Base-by-base conservation (phyloP, 2,329 filamentous ascomycete genomes). In the Diaporthe velutina region DNA sequence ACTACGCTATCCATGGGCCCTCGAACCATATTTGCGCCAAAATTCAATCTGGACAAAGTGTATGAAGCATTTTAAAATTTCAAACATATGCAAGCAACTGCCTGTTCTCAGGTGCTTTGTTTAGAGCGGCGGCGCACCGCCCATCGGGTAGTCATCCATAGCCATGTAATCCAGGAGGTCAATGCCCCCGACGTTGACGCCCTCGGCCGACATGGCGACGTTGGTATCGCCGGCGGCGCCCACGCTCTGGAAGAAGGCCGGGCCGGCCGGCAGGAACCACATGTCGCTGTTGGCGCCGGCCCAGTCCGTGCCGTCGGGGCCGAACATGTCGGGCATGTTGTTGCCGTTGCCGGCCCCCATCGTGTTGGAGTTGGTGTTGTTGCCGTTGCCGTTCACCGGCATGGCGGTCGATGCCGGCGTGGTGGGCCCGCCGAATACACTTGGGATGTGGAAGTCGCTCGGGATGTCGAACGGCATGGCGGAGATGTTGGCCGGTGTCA, bases 131-230 rank as follows among this genome's bases (percentile, higher is more conserved):
- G 64, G 70, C 22, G 73, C 61, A 30, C 78, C 78, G 42, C 80
- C 77, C 58, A 80, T 72, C 13, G 86, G 83, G 60, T 86, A 87
- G 52, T 85, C 83, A 52, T 90, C 91, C 88, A 92, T 90, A 10
- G 90, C 89, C 90, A 93, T 92, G 77, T 91, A 93, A 79, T 93
- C 92, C 19, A 93, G 86, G 78, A 93, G 80, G 79, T 93, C 92
- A 42, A 93, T 85, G 0, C 92, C 92, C 13, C 91, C 91, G 3
- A 93, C 89, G 78, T 92, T 92, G 67, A 93, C 89, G 38, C 91
- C 91, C 77, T 93, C 91, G 12, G 91, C 90, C 3, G 91, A 93
- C 89, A 93, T 92, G 57, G 90, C 90, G 13, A 93, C 90, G 15
- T 68, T 74, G 52, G 71, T 76, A 64, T 75, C 73, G 9, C 87